Evolutionary conservation across 2,329 filamentous ascomycete genomes (phyloP), one percentile per base, ranked within the genome.

Genomic region (Mycocentrospora acerina): DNA sequence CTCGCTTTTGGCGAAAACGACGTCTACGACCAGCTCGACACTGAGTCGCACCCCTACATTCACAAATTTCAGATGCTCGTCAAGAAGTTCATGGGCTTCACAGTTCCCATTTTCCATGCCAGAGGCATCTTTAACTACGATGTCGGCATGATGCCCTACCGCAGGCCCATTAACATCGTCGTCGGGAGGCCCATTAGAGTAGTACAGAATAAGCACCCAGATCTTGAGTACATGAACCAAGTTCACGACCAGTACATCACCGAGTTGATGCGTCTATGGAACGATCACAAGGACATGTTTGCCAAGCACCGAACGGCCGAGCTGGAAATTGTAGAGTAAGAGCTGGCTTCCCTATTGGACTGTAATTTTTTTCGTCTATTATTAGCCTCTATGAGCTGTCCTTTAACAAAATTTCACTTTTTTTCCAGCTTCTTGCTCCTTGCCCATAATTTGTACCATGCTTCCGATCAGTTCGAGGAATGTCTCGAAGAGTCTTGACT

Each of bases 81-180:
- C 40, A 91, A 97, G 69, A 86, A 85, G 53, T 74, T 86, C 5
- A 82, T 94, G 75, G 94, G 94, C 35, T 98, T 96, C 59, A 97
- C 93, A 0, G 77, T 97, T 9, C 90, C 93, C 1, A 78, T 95
- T 18, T 86, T 96, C 57, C 90, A 95, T 65, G 91, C 90, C 3
- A 74, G 90, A 17, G 91, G 91, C 10, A 84, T 97, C 27, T 95
- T 97, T 71, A 98, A 98, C 68, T 97, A 98, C 63, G 93, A 98
- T 65, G 88, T 96, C 11, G 93, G 93, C 4, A 73, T 97, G 57
- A 90, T 97, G 88, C 93, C 93, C 0, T 97, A 96, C 66, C 82
- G 93, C 10, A 77, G 84, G 34, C 85, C 89, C 9, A 74, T 98
- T 42, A 93, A 97, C 61, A 81, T 96, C 32, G 90, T 98, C 10